Base-by-base conservation (phyloP, 2,329 filamentous ascomycete species). In the Arthrobotrys conoides region DNA sequence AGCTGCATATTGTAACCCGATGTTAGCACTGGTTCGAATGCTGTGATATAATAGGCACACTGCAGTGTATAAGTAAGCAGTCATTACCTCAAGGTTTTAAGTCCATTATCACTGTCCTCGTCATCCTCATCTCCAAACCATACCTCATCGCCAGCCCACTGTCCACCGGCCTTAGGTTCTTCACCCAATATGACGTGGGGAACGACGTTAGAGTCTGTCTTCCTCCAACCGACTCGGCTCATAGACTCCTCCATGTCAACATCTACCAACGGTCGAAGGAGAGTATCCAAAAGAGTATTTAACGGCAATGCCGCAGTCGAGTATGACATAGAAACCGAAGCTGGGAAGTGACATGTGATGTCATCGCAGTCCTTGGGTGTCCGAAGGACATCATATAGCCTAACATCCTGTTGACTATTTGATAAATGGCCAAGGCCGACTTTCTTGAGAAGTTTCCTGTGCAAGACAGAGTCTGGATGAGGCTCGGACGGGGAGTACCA, bases 271-370 rank as follows among this genome's bases (percentile, higher is more conserved):
- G 89, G 89, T 3, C 88, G 86, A 16, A 90, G 83, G 4, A 90
- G 84, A 0, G 89, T 89, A 80, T 90, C 89, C 6, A 90, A 84
- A 18, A 90, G 85, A 12, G 88, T 88, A 80, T 90, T 90, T 69
- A 90, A 84, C 0, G 88, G 88, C 1, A 90, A 84, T 2, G 89
- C 88, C 80, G 90, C 88, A 0, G 87, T 89, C 46, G 89, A 90
- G 83, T 90, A 90, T 5, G 88, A 88, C 49, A 90, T 85, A 1
- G 87, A 87, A 0, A 88, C 89, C 1, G 87, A 87, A 8, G 84
- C 84, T 0, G 78, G 77, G 80, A 90, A 90, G 82, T 90, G 89
- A 14, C 87, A 86, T 27, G 88, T 89, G 41, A 90, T 83, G 65
- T 86, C 80, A 49, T 86, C 80, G 83, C 88, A 82, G 82, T 84